These are phyloP conservation scores for Phlyctochytrium arcticum DNA, from an alignment of 192 early-diverging fungal genomes.

Conservation along the genomic window DNA sequence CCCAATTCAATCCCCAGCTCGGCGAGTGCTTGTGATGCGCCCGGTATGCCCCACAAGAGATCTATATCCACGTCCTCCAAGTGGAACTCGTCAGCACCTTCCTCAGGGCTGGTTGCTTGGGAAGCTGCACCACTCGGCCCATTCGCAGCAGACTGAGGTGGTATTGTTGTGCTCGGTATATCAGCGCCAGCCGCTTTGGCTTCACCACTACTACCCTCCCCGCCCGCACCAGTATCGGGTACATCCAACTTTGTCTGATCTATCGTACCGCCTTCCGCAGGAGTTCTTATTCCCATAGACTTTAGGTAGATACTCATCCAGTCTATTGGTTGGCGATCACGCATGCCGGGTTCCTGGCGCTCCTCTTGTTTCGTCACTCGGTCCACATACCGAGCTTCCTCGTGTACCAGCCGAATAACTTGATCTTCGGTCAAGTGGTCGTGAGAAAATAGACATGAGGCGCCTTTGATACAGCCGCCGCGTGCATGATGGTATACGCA, in stretches of 20 bases:
- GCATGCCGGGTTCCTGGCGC: not conserved
- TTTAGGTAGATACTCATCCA: not conserved
- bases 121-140: not conserved
- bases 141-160: not conserved
- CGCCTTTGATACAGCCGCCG: slow-evolving; percentile 29
- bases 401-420: not conserved
- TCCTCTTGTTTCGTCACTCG: not conserved
- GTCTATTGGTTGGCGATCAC: not conserved
- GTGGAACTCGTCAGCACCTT: not conserved
- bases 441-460: slow-evolving; percentile 28
- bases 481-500: slow-evolving; percentile 27
- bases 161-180: not conserved
- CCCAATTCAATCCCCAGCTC: no score
- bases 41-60: not conserved
- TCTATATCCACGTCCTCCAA: not conserved
- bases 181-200: no score
- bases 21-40: not conserved
- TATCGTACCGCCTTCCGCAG: not conserved
- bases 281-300: not conserved
- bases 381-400: slow-evolving; percentile 17
- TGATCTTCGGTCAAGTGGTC: slow-evolving; percentile 28
- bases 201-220: no score
- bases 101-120: not conserved
- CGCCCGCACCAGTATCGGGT: no score
- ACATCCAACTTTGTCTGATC: no score